Conservation (phyloP, 1,139 yeast species). For the Yamadazyma triangularis region DNA sequence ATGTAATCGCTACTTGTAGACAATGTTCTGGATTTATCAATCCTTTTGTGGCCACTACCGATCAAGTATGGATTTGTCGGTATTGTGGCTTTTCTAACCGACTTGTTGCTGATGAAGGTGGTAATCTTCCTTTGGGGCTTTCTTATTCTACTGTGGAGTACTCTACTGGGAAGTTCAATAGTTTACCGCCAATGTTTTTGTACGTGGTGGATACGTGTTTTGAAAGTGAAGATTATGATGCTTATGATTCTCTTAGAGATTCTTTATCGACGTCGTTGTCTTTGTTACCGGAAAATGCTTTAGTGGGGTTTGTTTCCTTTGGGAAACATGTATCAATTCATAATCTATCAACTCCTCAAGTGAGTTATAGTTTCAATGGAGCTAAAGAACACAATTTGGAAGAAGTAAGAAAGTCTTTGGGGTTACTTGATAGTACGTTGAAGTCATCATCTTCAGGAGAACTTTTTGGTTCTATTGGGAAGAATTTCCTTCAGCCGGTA, state of each 20-base stretch:
- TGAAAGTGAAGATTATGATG: constrained; percentile 39
- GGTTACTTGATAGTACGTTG: constrained; percentile 33
- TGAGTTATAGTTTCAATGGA: constrained; percentile 54
- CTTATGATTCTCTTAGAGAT: constrained; percentile 49
- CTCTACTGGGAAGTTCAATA: constrained; percentile 39
- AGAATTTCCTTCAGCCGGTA: constrained; percentile 43
- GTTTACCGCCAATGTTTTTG: constrained; percentile 50
- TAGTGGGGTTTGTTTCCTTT: constrained; percentile 55
- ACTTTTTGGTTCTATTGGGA: constrained; percentile 25
- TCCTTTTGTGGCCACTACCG: constrained; percentile 44
- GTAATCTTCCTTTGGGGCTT: constrained; percentile 12
- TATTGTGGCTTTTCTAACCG: constrained; percentile 56
- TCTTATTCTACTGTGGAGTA: constrained; percentile 50
- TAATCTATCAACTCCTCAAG: constrained; percentile 39
- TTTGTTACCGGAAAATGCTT: constrained; percentile 56
- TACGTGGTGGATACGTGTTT: constrained; percentile 65
- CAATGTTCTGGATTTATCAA: constrained; percentile 58
- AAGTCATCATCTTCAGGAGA: constrained; percentile 10
- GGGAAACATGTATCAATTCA: constrained; percentile 66
- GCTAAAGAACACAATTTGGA: constrained; percentile 48
- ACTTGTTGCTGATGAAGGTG: constrained; percentile 20
- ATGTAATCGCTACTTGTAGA: constrained; percentile 40
- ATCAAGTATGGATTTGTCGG: constrained; percentile 60
- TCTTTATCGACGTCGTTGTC: constrained; percentile 49
- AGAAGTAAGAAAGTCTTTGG: constrained; percentile 49